These are phyloP conservation scores for Daldinia concentrica DNA, from an alignment of 495 filamentous ascomycete species.

Conservation along the genomic window DNA sequence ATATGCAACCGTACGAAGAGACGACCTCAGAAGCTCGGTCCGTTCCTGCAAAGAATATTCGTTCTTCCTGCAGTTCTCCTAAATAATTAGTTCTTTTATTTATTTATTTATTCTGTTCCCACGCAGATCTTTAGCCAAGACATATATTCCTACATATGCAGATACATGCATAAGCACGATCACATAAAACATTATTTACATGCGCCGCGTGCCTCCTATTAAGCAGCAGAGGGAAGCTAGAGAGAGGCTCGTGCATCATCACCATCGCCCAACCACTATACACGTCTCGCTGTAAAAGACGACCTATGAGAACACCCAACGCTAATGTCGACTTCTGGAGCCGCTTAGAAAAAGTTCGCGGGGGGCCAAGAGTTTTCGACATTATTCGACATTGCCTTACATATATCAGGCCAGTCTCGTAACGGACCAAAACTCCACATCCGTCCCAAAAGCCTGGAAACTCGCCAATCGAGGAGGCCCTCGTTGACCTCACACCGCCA, in stretches of 20 bases:
- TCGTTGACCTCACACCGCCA: constrained; percentile 45
- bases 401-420: constrained; percentile 23
- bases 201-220: constrained; percentile 35
- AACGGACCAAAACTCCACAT: constrained; percentile 40
- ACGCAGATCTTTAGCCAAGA: constrained; percentile 37
- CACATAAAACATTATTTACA: constrained; percentile 41
- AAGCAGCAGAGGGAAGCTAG: constrained; percentile 9
- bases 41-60: constrained; percentile 35
- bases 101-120: constrained; percentile 27
- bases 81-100: constrained; percentile 13
- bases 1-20: constrained; percentile 35
- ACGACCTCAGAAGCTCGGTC: constrained; percentile 14
- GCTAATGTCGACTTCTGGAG: constrained; percentile 42
- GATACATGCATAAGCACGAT: constrained; percentile 41
- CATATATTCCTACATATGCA: constrained; percentile 36
- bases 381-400: background rate
- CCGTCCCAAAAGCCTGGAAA: constrained; percentile 35
- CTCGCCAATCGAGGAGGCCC: constrained; percentile 32
- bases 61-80: constrained; percentile 40
- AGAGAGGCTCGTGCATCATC: constrained; percentile 21
- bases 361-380: constrained; percentile 31
- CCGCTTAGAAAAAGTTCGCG: constrained; percentile 35
- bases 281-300: constrained; percentile 18
- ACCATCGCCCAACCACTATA: constrained; percentile 9
- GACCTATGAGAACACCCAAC: constrained; percentile 9